Evolutionary conservation across 352 stramenopile genomes (phyloP).

Genomic region (Pythium pyrilobum): DNA sequence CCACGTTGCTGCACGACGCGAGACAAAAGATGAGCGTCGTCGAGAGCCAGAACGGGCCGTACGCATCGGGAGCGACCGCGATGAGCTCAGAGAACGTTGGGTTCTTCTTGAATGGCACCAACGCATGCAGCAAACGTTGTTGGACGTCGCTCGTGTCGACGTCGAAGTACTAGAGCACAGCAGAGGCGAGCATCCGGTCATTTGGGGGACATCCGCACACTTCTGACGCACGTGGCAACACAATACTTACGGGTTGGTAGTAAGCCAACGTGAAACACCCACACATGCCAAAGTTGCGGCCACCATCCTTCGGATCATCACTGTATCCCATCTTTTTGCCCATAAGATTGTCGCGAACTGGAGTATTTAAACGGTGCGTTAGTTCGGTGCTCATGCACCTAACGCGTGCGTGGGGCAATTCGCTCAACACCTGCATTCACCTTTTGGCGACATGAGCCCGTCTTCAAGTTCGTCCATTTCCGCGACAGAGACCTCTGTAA

Average conservation of each 20-base stretch:
- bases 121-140: conserved; percentile 56
- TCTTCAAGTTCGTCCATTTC: conserved; percentile 68
- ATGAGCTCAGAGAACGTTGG: conserved; percentile 76
- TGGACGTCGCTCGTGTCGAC: conserved; percentile 82
- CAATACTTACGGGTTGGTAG: conserved; percentile 65
- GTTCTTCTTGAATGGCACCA: conserved; percentile 84
- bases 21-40: conserved; percentile 85
- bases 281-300: conserved; percentile 47
- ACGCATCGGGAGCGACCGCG: conserved; percentile 55
- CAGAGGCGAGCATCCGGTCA: too few relatives aligned
- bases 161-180: conserved; percentile 65
- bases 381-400: too few relatives aligned
- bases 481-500: conserved; percentile 69
- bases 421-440: conserved; percentile 14
- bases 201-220: too few relatives aligned
- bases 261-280: conserved; percentile 78
- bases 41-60: conserved; percentile 81
- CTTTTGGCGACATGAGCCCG: conserved; percentile 71
- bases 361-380: background rate
- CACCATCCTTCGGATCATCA: conserved; percentile 27
- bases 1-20: conserved; percentile 80
- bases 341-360: conserved; percentile 57
- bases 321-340: conserved; percentile 36
- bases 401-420: too few relatives aligned
- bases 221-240: background rate